Base-by-base conservation (phyloP, 169 alveolate genomes). In the Neospora caninum region DNA sequence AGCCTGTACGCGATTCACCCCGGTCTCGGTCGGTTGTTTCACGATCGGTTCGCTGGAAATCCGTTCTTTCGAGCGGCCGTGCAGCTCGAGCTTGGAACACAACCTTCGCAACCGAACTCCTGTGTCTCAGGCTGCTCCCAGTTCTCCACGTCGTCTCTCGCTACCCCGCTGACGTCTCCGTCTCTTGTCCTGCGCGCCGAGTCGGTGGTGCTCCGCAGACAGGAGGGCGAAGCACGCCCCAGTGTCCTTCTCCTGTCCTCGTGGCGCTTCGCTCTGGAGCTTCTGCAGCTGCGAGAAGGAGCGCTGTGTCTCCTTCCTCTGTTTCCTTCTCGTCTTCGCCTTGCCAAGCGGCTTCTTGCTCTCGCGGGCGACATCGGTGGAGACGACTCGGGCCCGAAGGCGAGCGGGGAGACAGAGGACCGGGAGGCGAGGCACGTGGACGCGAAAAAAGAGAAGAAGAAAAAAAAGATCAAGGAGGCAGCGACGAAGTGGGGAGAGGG, bases 251-350 rank as follows among this genome's bases (percentile, higher is more conserved):
- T 64, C 73, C 73, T 64, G 73, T 29, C 73, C 31, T 4, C 25
- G n/a, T 64, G 73, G 73, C 73, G 73, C 73, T 64, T 64, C 73
- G 73, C 73, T 4, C 73, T 64, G 34, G 73, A 64, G 73, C 73
- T 64, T 6, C 20, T 64, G 73, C 73, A 22, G 34, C 73, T 64
- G 31, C 4, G n/a, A 29, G 73, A 64, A 64, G 31, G 31, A 9
- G 31, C 45, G 9, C 45, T 9, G 39, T 78, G 49, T 36, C 18
- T 78, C 20, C 39, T 4, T 69, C 82, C 39, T 69, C 22, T 69
- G 34, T 34, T 69, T 18, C 82, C 42, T 69, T 6, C 82, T 69
- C 82, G 82, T 6, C 82, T 43, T 10, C 86, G 86, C 22, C 45
- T 16, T n/a, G 31, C 20, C 20, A 16, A 27, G 34, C 73, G 73